Base-by-base conservation (phyloP, 345 rosid genomes). In the Limnanthes douglasii region DNA sequence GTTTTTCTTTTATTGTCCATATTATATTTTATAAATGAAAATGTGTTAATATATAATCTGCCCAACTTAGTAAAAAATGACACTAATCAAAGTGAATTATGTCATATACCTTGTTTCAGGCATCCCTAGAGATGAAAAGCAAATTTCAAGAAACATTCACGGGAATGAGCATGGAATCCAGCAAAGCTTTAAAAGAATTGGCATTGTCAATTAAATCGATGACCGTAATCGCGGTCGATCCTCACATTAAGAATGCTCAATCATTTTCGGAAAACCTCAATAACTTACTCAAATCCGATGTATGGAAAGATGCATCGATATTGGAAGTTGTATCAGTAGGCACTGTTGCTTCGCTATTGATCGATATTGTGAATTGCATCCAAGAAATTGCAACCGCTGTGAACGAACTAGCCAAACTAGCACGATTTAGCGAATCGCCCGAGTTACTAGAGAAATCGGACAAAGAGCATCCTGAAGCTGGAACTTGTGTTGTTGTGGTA, bases 141-240 rank as follows among this genome's bases (percentile, higher is more conserved):
- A 35, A 38, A 47, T 15, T 79, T 18, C 37, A 59, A 50, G 76
- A 59, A 29, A 50, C 53, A 15, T 65, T 75, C 50, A 60, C 44
- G 36, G 48, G 48, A 15, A 53, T 74, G 56, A 65, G 80, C 64
- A 15, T 2, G 10, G 85, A 73, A 35, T 64, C 60, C 0, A 77
- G 75, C 9, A 60, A 48, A 37, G 73, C 82, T 26, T 33, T 76
- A 23, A 71, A 63, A 51, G 78, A 73, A 51, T 38, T 79, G 39
- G 57, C 88, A 10, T 7, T 13, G 18, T 61, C 79, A 14, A 22
- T 68, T 30, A 60, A 46, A 54, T 62, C 43, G 35, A 79, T 71
- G 79, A 60, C 28, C 5, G 46, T 10, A 22, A 39, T 49, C 30
- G 41, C 58, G 4, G 48, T 61, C n/a, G 53, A 53, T 43, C 7